Base-by-base conservation (phyloP, 2,329 filamentous ascomycete species). In the Fusarium xyrophilum region DNA sequence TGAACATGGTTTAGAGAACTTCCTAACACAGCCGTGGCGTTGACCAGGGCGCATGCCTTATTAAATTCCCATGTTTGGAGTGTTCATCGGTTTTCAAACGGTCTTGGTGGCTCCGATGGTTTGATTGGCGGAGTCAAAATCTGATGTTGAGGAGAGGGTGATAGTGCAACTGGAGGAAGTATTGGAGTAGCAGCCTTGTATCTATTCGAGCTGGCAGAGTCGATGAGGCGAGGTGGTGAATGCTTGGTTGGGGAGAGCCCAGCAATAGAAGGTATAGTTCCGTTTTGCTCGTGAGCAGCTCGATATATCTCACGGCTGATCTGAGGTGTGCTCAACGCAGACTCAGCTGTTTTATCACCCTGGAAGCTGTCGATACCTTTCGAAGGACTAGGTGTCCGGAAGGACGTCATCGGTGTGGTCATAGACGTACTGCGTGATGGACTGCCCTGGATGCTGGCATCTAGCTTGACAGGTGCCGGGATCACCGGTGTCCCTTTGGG, bases 41-140 rank as follows among this genome's bases (percentile, higher is more conserved):
- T 60, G 32, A 44, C 42, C 21, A 65, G 43, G 44, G 21, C 42
- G 42, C 48, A 56, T 44, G 59, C 47, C 63, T 48, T 64, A 51
- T 33, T 38, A 55, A 51, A 46, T 27, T 54, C 36, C 38, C 48
- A 50, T 44, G 39, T 51, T 33, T 33, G 57, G 40, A 25, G 38
- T 42, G 56, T 39, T 70, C 67, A 70, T 65, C 67, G 63, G 40
- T 57, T 70, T 51, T 63, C 64, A 11, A 64, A 60, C 50, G 65
- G 66, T 30, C 60, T 74, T 38, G 53, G 60, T 53, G 66, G 73
- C 39, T 72, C 68, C 27, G 71, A 69, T 36, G 73, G 82, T 80
- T 79, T 91, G 89, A 68, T 87, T 81, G 4, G 89, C 27, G 89
- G 88, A 19, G 85, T 87, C 52, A 88, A 75, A 60, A 88, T 87